Evolutionary conservation across 176 grass and related monocot species (phyloP), one percentile per base, ranked within the genome.

Genomic region (Rhynchospora breviuscula): DNA sequence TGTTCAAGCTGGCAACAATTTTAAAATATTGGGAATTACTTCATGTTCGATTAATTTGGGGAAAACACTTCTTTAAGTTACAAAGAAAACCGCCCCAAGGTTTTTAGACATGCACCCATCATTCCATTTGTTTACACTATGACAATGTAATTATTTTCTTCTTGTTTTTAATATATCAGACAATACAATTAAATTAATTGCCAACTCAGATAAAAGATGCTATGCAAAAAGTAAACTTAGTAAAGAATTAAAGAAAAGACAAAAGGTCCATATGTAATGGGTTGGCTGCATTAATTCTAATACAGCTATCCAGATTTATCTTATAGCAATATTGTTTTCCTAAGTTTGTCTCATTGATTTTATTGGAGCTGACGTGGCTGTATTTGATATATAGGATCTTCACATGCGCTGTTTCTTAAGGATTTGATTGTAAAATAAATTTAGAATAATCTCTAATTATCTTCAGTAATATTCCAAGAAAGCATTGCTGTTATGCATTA

Each of bases 141-240:
- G 46, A 51, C 66, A 33, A 18, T 45, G 15, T 45, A 69, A 69
- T 45, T 69, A 18, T 18, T 69, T 69, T 40, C 35, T 40, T 40
- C 35, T 40, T 40, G 35, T 40, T 40, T 15, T 44, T 69, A 18
- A 68, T 75, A 52, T 75, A 23, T 3, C 21, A 45, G 4, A 75
- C 45, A 51, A 25, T 69, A 13, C 45, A 75, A 74, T 76, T 76
- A 76, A 76, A 49, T 53, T 76, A 76, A 54, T 29, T 26, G 21
- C 71, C 46, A 53, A 5, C 47, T 74, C 71, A 69, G 18, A 45
- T 69, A 44, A 69, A 45, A 54, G 48, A 76, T 76, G 6, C 22
- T 53, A 76, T 19, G 14, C 10, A 8, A 29, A 76, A 25, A 1
- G 26, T 25, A n/a, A n/a, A n/a, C n/a, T n/a, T n/a, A n/a, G n/a